Conservation (phyloP, 2,329 filamentous ascomycete species). For the Talaromyces funiculosus region DNA sequence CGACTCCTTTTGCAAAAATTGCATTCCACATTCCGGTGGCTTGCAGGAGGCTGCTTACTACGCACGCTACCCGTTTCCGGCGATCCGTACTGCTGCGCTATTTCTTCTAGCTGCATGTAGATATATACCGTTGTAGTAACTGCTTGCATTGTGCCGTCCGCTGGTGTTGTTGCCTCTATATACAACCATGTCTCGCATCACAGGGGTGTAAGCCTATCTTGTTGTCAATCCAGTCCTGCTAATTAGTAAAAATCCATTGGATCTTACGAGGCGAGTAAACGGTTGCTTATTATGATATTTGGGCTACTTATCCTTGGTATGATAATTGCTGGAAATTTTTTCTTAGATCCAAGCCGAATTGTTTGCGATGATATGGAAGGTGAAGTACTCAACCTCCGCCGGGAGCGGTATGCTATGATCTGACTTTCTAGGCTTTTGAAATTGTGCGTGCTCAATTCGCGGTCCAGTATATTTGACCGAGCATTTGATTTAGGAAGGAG, state of each 20-base stretch:
- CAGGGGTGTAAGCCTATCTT: not conserved
- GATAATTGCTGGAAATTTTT: too few relatives aligned
- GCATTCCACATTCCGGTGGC: constrained; percentile 15
- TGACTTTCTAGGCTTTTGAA: not conserved
- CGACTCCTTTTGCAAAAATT: constrained; percentile 1
- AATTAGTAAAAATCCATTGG: not conserved
- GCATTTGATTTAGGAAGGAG: not conserved
- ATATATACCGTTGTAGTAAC: too few relatives aligned
- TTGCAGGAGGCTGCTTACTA: not conserved
- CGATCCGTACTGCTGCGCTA: not conserved
- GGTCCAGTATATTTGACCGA: not conserved
- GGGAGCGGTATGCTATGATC: not conserved
- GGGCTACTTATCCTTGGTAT: too few relatives aligned
- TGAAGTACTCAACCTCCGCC: not conserved
- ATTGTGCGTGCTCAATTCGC: not conserved
- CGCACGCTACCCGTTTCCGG: not conserved
- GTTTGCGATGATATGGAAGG: not conserved
- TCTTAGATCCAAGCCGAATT: too few relatives aligned
- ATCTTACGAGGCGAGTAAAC: too few relatives aligned
- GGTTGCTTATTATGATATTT: too few relatives aligned
- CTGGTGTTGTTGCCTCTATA: not conserved
- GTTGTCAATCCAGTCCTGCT: not conserved
- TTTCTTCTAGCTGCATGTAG: not conserved
- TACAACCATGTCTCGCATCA: not conserved
- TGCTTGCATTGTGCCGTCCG: not conserved